These are phyloP conservation scores for Testicularia cyperi DNA, from an alignment of 1,284 basidiomycete genomes.

Conservation along the genomic window DNA sequence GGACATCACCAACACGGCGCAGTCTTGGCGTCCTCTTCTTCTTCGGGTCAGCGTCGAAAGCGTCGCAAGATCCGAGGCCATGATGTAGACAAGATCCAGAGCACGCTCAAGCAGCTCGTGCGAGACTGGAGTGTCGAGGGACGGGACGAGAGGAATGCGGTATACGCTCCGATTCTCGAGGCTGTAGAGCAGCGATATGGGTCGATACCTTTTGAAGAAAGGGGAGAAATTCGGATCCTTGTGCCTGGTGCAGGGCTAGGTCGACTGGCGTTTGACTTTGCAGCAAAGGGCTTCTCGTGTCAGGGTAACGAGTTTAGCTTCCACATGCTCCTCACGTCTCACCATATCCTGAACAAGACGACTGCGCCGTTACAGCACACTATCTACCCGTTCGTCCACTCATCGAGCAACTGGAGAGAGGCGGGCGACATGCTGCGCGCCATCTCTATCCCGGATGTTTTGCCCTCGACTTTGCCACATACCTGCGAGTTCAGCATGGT, in stretches of 20 bases:
- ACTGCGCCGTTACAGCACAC: conserved; percentile 28
- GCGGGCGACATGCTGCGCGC: conserved; percentile 48
- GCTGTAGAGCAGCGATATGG: conserved; percentile 36
- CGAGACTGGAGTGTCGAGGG: conserved; percentile 56
- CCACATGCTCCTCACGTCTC: conserved; percentile 57
- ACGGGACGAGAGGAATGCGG: conserved; percentile 32
- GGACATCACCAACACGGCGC: too few species aligned
- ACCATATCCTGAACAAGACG: conserved; percentile 57
- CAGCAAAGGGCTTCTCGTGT: conserved; percentile 42
- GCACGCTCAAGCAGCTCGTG: conserved; percentile 56
- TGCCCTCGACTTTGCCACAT: conserved; percentile 43
- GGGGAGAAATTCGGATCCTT: conserved; percentile 35
- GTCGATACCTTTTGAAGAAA: conserved; percentile 10
- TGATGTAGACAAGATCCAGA: conserved; percentile 56
- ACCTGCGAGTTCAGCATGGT: conserved; percentile 58
- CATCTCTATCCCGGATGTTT: conserved; percentile 52
- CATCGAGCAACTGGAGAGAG: conserved; percentile 50
- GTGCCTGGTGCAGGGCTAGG: conserved; percentile 58
- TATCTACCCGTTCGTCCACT: conserved; percentile 55
- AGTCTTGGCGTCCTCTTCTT: too few species aligned
- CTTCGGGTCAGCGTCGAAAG: too few species aligned
- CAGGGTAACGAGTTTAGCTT: conserved; percentile 60
- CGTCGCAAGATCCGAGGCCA: conserved; percentile 36
- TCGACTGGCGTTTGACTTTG: conserved; percentile 53
- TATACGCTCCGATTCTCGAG: conserved; percentile 48